Conservation (phyloP, 2,329 filamentous ascomycete species). For the Botryotinia globosa region DNA sequence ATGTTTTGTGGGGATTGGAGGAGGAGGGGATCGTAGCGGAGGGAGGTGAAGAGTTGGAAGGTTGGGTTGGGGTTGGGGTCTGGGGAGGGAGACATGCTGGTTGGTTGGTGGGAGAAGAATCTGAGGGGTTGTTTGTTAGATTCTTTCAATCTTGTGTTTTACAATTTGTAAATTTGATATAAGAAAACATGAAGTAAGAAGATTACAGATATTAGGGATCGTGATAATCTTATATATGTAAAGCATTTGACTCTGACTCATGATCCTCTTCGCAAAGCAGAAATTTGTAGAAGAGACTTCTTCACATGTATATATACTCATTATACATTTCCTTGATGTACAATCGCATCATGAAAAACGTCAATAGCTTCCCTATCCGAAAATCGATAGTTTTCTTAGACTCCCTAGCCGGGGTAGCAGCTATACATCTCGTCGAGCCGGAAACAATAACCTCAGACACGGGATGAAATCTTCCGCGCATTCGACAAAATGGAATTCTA, state of each 20-base stretch:
- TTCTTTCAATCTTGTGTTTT: not conserved
- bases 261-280: not conserved
- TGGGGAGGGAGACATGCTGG: not conserved
- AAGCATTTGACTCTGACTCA: not conserved
- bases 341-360: not conserved
- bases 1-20: conserved; percentile 33
- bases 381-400: not conserved
- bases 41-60: conserved; percentile 66
- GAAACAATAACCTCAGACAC: no score
- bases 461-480: not conserved
- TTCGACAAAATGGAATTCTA: no score
- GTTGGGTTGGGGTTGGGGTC: not conserved
- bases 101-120: not conserved
- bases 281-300: not conserved
- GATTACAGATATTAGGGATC: no score
- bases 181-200: not conserved
- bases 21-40: conserved; percentile 67
- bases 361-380: not conserved
- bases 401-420: no score
- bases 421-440: not conserved
- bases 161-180: not conserved
- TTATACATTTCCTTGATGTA: not conserved
- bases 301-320: not conserved
- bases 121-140: not conserved
- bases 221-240: not conserved